These are phyloP conservation scores for Cyclostephanos tholiformis DNA, from an alignment of 108 stramenopile species.

Conservation along the genomic window DNA sequence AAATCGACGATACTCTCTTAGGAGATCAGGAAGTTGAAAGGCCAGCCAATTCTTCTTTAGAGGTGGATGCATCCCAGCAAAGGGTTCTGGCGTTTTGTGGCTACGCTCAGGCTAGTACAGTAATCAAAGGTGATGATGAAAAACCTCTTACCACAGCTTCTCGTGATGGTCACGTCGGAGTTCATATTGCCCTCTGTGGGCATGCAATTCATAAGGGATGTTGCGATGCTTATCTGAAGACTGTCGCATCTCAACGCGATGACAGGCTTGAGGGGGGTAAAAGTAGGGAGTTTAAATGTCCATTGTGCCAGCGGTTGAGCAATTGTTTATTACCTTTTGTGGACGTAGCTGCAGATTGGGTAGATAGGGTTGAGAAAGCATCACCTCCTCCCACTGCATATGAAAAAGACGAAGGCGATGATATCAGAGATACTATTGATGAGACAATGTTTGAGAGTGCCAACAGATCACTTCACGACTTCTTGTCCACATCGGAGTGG, in stretches of 20 bases:
- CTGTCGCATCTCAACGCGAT: slow-evolving; percentile 66
- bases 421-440: slow-evolving; percentile 9
- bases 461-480: slow-evolving; percentile 47
- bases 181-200: slow-evolving; percentile 81
- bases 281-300: slow-evolving; percentile 77
- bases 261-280: slow-evolving; percentile 64
- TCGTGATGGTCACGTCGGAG: slow-evolving; percentile 65
- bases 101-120: slow-evolving; percentile 79
- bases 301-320: slow-evolving; percentile 79
- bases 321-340: slow-evolving; percentile 87
- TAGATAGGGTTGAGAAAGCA: slow-evolving; percentile 29
- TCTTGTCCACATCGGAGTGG: slow-evolving; percentile 69
- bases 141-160: slow-evolving; percentile 38
- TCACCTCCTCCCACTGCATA: slow-evolving; percentile 9
- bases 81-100: slow-evolving; percentile 82
- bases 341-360: slow-evolving; percentile 84
- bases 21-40: slow-evolving; percentile 2
- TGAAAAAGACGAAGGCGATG: slow-evolving; percentile 24
- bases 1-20: slow-evolving; percentile 35
- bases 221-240: slow-evolving; percentile 78
- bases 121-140: slow-evolving; percentile 81
- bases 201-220: slow-evolving; percentile 88
- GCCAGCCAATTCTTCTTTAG: slow-evolving; percentile 7
- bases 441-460: slow-evolving; percentile 5
- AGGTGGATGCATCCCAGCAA: slow-evolving; percentile 46